Evolutionary conservation across 2,329 filamentous ascomycete species (phyloP).

Genomic region (Trichoderma aggressivum): DNA sequence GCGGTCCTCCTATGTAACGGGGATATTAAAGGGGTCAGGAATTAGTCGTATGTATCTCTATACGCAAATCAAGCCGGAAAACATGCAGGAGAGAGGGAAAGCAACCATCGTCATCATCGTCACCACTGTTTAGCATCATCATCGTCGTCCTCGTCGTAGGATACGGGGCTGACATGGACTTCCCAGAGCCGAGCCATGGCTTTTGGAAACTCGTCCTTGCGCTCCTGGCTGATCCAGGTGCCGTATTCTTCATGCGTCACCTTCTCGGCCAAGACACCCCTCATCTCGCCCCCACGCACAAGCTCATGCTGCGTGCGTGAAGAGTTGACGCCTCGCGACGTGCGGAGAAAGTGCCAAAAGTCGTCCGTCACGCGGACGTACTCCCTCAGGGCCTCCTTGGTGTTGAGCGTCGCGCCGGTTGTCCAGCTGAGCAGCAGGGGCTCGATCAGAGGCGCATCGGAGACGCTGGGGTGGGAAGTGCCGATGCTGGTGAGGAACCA

Average conservation of each 20-base stretch:
- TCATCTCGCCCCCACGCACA: conserved; percentile 29
- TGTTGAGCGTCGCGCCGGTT: conserved; percentile 56
- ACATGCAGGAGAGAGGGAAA: not conserved
- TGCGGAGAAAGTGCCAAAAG: conserved; percentile 50
- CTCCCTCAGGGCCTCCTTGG: conserved; percentile 52
- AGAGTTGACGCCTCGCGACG: not conserved
- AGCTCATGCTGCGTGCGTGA: not conserved
- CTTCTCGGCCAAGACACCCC: conserved; percentile 48
- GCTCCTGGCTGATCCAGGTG: conserved; percentile 39
- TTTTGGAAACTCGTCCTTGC: conserved; percentile 31
- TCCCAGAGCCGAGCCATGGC: conserved; percentile 40
- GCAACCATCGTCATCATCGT: not conserved
- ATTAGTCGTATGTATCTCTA: not conserved
- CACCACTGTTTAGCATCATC: not conserved
- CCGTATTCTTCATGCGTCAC: conserved; percentile 43
- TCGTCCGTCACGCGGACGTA: conserved; percentile 58
- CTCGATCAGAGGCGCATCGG: conserved; percentile 63
- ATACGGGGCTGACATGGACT: conserved; percentile 38
- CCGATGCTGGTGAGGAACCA: conserved; percentile 56
- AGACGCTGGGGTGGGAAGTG: conserved; percentile 61
- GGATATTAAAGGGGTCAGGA: not conserved
- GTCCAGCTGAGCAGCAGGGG: conserved; percentile 58
- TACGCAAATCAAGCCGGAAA: not conserved
- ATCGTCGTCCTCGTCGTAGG: not conserved
- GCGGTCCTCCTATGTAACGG: not conserved